Evolutionary conservation across 2,329 filamentous ascomycete genomes (phyloP).

Genomic region (Drechslerella coelobrocha): DNA sequence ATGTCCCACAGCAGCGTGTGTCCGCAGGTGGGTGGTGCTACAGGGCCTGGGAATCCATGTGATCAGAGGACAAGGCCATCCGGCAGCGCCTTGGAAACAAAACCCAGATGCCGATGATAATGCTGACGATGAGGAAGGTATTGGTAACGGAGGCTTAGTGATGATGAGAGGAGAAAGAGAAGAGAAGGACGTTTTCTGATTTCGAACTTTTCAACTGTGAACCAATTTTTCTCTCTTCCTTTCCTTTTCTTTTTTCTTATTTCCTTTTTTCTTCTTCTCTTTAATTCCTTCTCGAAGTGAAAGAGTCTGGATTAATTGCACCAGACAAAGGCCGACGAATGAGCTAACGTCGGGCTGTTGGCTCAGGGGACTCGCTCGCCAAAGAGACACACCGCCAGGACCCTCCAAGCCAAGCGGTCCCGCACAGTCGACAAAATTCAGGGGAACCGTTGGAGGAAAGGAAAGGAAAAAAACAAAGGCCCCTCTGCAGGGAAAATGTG

Average conservation of each 20-base stretch:
- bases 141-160: not conserved
- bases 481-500: not conserved
- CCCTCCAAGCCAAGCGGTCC: not conserved
- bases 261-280: not conserved
- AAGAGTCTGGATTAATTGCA: not conserved
- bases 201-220: too few relatives aligned
- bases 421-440: not conserved
- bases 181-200: slow-evolving; percentile 3
- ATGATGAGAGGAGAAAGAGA: not conserved
- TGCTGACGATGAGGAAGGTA: slow-evolving; percentile 2
- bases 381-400: not conserved
- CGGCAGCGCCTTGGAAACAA: slow-evolving; percentile 1
- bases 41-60: slow-evolving; percentile 40
- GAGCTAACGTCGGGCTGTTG: not conserved
- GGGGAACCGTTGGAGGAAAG: slow-evolving; percentile 4
- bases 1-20: slow-evolving; percentile 26
- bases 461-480: not conserved
- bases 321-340: not conserved
- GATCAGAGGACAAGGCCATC: slow-evolving; percentile 23
- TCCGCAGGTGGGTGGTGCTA: slow-evolving; percentile 34
- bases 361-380: slow-evolving; percentile 6
- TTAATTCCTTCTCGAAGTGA: not conserved
- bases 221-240: slow-evolving; percentile 6
- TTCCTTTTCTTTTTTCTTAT: not conserved
- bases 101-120: not conserved